Evolutionary conservation across 1,139 yeast species (phyloP).

Genomic region (Pichia kudriavzevii): DNA sequence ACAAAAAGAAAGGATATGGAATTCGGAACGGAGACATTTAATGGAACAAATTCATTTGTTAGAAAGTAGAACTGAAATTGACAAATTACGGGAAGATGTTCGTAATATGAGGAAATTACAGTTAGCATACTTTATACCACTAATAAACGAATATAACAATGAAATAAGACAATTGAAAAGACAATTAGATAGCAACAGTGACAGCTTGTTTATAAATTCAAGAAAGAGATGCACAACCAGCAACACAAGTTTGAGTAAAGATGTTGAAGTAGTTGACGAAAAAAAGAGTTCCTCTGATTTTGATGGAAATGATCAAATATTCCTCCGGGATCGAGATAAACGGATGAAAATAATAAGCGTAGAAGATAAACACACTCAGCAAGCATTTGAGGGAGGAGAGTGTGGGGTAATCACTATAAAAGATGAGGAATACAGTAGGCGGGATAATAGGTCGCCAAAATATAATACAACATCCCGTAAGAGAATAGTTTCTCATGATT

Average conservation of each 20-base stretch:
- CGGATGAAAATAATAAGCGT: too few species aligned
- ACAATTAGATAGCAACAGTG: background rate
- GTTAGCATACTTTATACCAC: slow-evolving; percentile 8
- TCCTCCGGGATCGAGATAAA: too few species aligned
- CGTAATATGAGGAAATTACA: slow-evolving; percentile 6
- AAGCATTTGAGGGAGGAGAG: too few species aligned
- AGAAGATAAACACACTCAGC: too few species aligned
- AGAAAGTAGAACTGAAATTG: slow-evolving; percentile 4
- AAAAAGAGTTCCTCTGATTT: too few species aligned
- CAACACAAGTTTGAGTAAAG: slow-evolving; percentile 26
- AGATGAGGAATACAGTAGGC: too few species aligned
- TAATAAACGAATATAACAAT: slow-evolving; percentile 6
- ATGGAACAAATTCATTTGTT: slow-evolving; percentile 3
- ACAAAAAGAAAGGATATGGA: slow-evolving; percentile 3
- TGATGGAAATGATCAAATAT: too few species aligned
- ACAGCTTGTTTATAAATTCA: slow-evolving; percentile 3
- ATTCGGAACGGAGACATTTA: background rate
- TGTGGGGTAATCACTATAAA: too few species aligned
- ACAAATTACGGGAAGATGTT: slow-evolving; percentile 3
- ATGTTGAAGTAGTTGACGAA: slow-evolving; percentile 52
- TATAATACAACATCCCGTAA: too few species aligned
- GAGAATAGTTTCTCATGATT: too few species aligned
- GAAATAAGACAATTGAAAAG: slow-evolving; percentile 2
- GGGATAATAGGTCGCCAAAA: too few species aligned
- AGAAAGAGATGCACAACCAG: slow-evolving; percentile 1